These are phyloP conservation scores for Medicago lupulina DNA, from an alignment of 306 rosid genomes.

Conservation along the genomic window DNA sequence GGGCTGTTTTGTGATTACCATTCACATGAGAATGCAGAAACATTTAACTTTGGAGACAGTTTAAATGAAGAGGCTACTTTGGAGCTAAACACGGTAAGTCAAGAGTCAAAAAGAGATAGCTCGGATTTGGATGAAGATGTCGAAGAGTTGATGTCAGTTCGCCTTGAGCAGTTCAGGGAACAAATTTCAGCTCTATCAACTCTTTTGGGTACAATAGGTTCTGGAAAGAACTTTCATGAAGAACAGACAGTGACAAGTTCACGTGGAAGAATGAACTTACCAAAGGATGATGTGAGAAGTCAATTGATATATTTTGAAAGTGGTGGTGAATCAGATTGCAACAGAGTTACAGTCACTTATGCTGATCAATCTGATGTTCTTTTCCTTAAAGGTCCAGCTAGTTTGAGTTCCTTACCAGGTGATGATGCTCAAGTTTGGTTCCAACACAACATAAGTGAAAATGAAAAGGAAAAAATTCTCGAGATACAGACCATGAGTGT, in stretches of 20 bases:
- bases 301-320: conserved; percentile 22
- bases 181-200: conserved; percentile 50
- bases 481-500: conserved; percentile 45
- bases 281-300: conserved; percentile 35
- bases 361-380: conserved; percentile 42
- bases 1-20: conserved; percentile 26
- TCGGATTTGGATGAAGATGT: conserved; percentile 39
- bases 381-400: conserved; percentile 35
- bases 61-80: conserved; percentile 24
- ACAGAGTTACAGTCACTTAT: conserved; percentile 33
- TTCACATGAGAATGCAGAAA: conserved; percentile 27
- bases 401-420: conserved; percentile 40
- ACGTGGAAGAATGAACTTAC: conserved; percentile 32
- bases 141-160: conserved; percentile 38
- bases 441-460: conserved; percentile 38
- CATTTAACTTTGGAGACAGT: conserved; percentile 26
- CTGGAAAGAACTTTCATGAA: conserved; percentile 40
- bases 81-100: conserved; percentile 28
- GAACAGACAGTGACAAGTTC: conserved; percentile 26
- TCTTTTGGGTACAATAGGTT: conserved; percentile 43
- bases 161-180: conserved; percentile 51
- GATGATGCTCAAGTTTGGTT: conserved; percentile 36
- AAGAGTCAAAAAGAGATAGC: conserved; percentile 37
- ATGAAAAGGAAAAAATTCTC: conserved; percentile 52
- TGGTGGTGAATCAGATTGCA: conserved; percentile 41